Evolutionary conservation across 1,284 basidiomycete species (phyloP).

Genomic region (Apiotrichum gracile): DNA sequence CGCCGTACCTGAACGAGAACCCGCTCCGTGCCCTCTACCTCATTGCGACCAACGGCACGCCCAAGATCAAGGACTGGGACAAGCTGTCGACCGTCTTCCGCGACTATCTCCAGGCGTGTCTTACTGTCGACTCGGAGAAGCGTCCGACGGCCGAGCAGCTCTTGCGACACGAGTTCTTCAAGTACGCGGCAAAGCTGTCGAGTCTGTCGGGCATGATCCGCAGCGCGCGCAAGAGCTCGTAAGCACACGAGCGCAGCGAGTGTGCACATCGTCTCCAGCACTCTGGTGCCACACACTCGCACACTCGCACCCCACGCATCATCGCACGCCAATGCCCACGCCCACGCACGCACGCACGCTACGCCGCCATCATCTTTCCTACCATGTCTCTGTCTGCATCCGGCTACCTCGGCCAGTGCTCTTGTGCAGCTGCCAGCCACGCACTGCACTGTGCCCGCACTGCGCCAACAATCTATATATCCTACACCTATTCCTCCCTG

Average conservation of each 20-base stretch:
- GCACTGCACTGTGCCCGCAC: too few relatives aligned
- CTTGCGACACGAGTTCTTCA: conserved; percentile 86
- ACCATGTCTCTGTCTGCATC: too few relatives aligned
- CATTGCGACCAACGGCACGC: conserved; percentile 97
- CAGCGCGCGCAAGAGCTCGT: conserved; percentile 64
- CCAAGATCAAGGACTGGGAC: conserved; percentile 92
- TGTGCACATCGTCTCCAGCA: too few relatives aligned
- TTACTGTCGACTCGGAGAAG: conserved; percentile 92
- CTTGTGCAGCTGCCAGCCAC: too few relatives aligned
- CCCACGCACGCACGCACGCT: too few relatives aligned
- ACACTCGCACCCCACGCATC: too few relatives aligned
- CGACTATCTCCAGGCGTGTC: conserved; percentile 81
- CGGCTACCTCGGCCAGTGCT: too few relatives aligned
- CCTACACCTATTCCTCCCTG: too few relatives aligned
- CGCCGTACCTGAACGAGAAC: conserved; percentile 95
- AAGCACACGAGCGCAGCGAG: too few relatives aligned
- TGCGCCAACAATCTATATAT: too few relatives aligned
- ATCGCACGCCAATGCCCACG: too few relatives aligned
- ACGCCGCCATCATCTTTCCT: too few relatives aligned
- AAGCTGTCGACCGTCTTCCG: conserved; percentile 78
- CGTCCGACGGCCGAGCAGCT: conserved; percentile 80
- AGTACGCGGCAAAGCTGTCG: conserved; percentile 72
- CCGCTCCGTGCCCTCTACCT: conserved; percentile 91
- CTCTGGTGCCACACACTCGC: neutral
- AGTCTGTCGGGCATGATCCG: conserved; percentile 88